Conservation (phyloP, 73 alveolate species). For the Paramecium primaurelia region DNA sequence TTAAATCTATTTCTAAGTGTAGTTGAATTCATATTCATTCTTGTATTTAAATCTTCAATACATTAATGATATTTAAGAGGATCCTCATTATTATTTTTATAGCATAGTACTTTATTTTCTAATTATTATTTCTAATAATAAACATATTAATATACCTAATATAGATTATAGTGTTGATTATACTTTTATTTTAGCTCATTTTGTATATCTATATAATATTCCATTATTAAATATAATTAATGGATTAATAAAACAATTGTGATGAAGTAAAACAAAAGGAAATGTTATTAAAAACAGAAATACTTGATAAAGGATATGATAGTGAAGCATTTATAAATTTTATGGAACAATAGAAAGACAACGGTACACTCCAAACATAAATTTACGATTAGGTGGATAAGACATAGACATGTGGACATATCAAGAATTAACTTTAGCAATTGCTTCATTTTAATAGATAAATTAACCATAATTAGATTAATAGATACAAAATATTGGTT, state of each 20-base stretch:
- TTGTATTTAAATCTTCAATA: not conserved
- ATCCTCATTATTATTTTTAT: not conserved
- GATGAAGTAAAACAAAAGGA: not conserved
- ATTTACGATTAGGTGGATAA: not conserved
- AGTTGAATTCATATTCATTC: slow-evolving; percentile 4
- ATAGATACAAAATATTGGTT: not conserved
- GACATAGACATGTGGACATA: slow-evolving; percentile 5
- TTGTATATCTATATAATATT: not conserved
- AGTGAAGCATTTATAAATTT: not conserved
- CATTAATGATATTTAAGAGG: not conserved
- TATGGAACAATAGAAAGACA: not conserved
- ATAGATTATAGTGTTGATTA: slow-evolving; percentile 3
- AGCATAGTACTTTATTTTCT: not conserved
- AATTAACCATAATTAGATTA: not conserved
- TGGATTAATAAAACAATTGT: not conserved
- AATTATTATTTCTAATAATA: not conserved
- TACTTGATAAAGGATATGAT: slow-evolving; percentile 36
- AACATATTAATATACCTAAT: not conserved
- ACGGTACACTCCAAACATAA: not conserved
- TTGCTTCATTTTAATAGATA: not conserved
- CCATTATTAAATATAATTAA: not conserved
- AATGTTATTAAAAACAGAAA: not conserved
- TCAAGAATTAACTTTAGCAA: not conserved
- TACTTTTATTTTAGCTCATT: not conserved
- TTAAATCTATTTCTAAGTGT: not conserved